Evolutionary conservation across 2,329 filamentous ascomycete genomes (phyloP).

Genomic region (Penicillium crustosum): DNA sequence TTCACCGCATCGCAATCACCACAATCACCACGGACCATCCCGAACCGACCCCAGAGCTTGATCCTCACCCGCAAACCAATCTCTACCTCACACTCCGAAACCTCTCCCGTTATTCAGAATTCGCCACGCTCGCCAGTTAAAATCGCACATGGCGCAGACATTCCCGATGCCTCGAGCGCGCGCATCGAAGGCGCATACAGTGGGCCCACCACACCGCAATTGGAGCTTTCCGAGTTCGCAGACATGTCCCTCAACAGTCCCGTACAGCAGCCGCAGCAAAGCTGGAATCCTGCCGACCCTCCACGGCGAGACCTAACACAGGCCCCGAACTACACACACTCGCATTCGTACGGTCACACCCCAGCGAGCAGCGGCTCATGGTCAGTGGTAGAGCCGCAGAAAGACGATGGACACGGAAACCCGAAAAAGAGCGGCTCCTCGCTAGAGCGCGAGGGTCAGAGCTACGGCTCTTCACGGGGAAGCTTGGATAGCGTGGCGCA

Average conservation of each 20-base stretch:
- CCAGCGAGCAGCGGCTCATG: constrained; percentile 39
- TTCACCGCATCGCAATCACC: constrained; percentile 23
- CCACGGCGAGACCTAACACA: constrained; percentile 28
- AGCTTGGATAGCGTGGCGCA: constrained; percentile 39
- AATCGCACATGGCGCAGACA: constrained; percentile 29
- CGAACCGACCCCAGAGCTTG: constrained; percentile 22
- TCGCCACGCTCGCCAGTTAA: constrained; percentile 37
- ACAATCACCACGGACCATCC: constrained; percentile 25
- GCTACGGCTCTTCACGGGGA: constrained; percentile 36
- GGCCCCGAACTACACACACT: constrained; percentile 13
- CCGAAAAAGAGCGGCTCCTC: constrained; percentile 25
- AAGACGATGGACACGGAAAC: constrained; percentile 23
- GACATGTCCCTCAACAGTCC: constrained; percentile 29
- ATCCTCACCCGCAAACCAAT: constrained; percentile 30
- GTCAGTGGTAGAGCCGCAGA: constrained; percentile 33
- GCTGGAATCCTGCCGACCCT: constrained; percentile 23
- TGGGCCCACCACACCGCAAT: constrained; percentile 22
- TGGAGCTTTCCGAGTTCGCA: constrained; percentile 28
- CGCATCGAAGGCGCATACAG: constrained; percentile 29
- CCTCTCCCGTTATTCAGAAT: constrained; percentile 29
- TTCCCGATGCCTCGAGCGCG: constrained; percentile 31
- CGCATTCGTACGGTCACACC: constrained; percentile 30
- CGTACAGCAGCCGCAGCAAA: constrained; percentile 18
- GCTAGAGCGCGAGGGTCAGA: constrained; percentile 27
- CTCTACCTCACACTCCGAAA: constrained; percentile 16